Evolutionary conservation across 495 filamentous ascomycete species (phyloP).

Genomic region (Tetracladium marchalianum): DNA sequence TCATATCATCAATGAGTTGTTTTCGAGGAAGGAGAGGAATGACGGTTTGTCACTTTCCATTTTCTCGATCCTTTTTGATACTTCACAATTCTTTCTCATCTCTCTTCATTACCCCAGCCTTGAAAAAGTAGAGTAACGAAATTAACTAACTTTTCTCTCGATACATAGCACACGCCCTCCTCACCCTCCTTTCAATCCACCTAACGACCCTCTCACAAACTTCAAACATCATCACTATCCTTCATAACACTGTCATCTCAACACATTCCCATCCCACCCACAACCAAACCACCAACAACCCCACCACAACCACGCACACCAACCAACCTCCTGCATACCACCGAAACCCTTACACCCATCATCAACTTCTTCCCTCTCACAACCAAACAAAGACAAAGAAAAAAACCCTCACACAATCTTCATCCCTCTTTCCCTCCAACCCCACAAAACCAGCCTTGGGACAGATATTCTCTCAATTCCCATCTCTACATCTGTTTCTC

Average conservation of each 20-base stretch:
- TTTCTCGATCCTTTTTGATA: not conserved
- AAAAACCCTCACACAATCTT: not conserved
- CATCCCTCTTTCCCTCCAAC: not conserved
- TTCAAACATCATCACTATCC: constrained; percentile 14
- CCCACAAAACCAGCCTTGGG: constrained; percentile 13
- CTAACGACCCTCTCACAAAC: constrained; percentile 6
- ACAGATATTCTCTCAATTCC: constrained; percentile 13
- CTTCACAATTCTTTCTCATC: not conserved
- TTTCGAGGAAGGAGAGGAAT: constrained; percentile 9
- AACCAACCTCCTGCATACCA: not conserved
- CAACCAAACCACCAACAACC: not conserved
- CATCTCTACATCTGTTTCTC: constrained; percentile 14
- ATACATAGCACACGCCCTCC: constrained; percentile 9
- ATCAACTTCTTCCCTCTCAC: no score
- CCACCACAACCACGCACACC: not conserved
- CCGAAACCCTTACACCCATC: not conserved
- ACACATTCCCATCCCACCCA: not conserved
- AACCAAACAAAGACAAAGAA: not conserved
- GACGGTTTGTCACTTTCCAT: constrained; percentile 3
- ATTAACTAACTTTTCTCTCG: not conserved
- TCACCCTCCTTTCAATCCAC: constrained; percentile 9
- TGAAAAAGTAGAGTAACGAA: not conserved
- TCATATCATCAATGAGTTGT: constrained; percentile 11
- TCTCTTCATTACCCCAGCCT: not conserved
- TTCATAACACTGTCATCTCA: constrained; percentile 13